These are phyloP conservation scores for Fusarium coffeatum DNA, from an alignment of 2,329 filamentous ascomycete species.

Conservation along the genomic window DNA sequence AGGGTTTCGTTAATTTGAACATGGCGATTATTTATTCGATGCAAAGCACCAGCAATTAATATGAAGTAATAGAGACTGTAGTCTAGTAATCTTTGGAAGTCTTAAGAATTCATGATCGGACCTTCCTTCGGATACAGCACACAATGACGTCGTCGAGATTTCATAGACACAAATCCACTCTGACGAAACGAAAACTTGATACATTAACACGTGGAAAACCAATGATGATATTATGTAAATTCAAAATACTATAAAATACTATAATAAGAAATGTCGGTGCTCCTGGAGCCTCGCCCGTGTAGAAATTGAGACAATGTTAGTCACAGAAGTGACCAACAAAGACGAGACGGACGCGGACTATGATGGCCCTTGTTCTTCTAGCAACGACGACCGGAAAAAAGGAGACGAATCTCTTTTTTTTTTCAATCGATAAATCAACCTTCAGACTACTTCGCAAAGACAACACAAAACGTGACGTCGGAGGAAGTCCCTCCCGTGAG, in stretches of 20 bases:
- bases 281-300: conserved; percentile 65
- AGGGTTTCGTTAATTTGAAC: conserved; percentile 12
- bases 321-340: conserved; percentile 39
- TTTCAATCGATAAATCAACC: conserved; percentile 28
- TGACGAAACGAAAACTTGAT: conserved; percentile 34
- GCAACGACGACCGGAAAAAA: conserved; percentile 51
- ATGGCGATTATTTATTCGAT: conserved; percentile 8
- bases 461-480: conserved; percentile 52
- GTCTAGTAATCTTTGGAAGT: not conserved
- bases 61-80: not conserved
- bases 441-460: conserved; percentile 53
- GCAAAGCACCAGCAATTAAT: not conserved
- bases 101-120: conserved; percentile 4
- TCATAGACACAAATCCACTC: conserved; percentile 28
- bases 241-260: not conserved
- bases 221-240: not conserved
- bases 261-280: conserved; percentile 57
- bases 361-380: conserved; percentile 63
- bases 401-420: not conserved
- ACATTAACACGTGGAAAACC: conserved; percentile 13
- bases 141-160: conserved; percentile 36
- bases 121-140: not conserved
- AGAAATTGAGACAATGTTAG: conserved; percentile 33
- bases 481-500: conserved; percentile 50
- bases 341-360: conserved; percentile 61